A percentile compares a stretch with the other conserved stretches of the same genome.
Evolutionary conservation across 257 asterid genomes (phyloP).

Genomic region (Solanum clarkiae): DNA sequence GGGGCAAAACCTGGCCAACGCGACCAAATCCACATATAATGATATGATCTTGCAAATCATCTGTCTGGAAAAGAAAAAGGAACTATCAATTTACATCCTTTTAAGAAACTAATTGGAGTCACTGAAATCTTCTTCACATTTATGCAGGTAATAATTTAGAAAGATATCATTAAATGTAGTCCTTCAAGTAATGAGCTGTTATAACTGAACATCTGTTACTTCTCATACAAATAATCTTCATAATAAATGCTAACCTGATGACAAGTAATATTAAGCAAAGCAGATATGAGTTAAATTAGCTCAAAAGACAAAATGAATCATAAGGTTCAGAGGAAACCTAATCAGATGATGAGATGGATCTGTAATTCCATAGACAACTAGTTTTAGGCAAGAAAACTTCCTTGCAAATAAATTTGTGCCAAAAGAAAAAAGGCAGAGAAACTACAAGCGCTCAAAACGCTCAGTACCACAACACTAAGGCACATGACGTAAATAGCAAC

Average conservation of each 20-base stretch:
- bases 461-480: neutral
- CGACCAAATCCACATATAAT: slow-evolving; percentile 99
- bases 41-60: slow-evolving; percentile 97
- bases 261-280: neutral
- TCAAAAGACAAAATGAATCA: neutral
- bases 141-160: neutral
- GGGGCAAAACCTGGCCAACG: slow-evolving; percentile 78
- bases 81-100: neutral
- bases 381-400: neutral
- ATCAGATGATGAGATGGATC: neutral
- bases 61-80: slow-evolving; percentile 47
- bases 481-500: neutral
- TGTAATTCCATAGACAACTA: neutral
- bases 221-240: neutral
- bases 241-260: neutral
- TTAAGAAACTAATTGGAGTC: neutral
- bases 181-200: neutral
- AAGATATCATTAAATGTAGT: neutral
- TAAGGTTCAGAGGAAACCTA: neutral
- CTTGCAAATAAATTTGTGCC: neutral
- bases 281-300: neutral
- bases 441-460: neutral
- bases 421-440: neutral
- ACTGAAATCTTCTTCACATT: neutral
- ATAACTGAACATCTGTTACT: neutral